Evolutionary conservation across 2,329 filamentous ascomycete genomes (phyloP).

Genomic region (Dactylellina haptotyla): DNA sequence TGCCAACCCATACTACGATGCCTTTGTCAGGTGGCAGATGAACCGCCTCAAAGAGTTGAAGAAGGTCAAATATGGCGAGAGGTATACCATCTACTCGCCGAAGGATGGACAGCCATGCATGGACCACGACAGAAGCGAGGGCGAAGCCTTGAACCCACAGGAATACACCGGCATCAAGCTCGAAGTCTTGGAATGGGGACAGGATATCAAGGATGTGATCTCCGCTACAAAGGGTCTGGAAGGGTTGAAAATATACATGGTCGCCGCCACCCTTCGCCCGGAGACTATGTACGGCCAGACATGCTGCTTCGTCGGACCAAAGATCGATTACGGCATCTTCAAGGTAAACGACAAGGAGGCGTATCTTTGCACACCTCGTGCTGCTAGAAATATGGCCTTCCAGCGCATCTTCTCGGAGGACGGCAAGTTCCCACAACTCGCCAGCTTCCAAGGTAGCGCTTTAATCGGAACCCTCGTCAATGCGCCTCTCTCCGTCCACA

Average conservation of each 20-base stretch:
- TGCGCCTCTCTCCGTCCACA: conserved; percentile 87
- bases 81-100: conserved; percentile 91
- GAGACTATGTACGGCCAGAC: conserved; percentile 99
- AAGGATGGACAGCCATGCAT: conserved; percentile 89
- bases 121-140: conserved; percentile 84
- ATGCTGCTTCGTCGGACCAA: conserved; percentile 92
- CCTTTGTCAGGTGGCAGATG: conserved; percentile 98
- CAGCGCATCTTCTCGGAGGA: conserved; percentile 85
- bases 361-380: conserved; percentile 82
- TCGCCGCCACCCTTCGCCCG: conserved; percentile 89
- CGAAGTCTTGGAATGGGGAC: conserved; percentile 87
- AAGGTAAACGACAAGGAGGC: conserved; percentile 81
- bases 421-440: conserved; percentile 77
- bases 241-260: conserved; percentile 82
- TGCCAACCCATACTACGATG: conserved; percentile 95
- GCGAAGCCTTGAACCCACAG: conserved; percentile 84
- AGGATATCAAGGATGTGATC: conserved; percentile 75
- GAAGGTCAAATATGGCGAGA: conserved; percentile 92
- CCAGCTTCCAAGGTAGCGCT: conserved; percentile 79
- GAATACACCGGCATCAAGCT: conserved; percentile 95
- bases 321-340: conserved; percentile 88
- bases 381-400: conserved; percentile 94
- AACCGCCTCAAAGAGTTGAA: conserved; percentile 85
- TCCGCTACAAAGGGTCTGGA: conserved; percentile 78
- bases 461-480: conserved; percentile 88